Base-by-base conservation (phyloP, 2,329 filamentous ascomycete genomes). In the Aspergillus sp. region DNA sequence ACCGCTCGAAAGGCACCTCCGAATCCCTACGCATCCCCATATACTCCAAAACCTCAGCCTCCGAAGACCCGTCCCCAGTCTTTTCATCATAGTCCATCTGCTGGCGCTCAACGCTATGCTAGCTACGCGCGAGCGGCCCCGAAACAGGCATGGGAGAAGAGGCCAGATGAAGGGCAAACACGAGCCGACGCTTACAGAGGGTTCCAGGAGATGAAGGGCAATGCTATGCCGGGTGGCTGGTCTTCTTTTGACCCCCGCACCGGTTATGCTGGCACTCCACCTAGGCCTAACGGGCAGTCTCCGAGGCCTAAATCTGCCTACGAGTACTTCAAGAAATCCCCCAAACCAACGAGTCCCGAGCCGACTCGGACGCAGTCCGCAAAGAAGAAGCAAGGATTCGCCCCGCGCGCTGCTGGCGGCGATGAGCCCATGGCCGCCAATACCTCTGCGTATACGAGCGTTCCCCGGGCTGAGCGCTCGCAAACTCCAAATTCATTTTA, bases 391-490 rank as follows among this genome's bases (percentile, higher is more conserved):
- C 76, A 79, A 48, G 85, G 84, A 4, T 88, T 87, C 68, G 83
- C 86, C 58, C 85, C 86, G 19, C 80, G 80, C n/a, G 79, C 84
- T 32, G 84, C 84, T 32, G 84, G 82, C n/a, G 84, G 80, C 38
- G 85, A 88, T 67, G 85, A 88, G 66, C 80, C 83, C 38, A 84
- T 84, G 70, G 85, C 85, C 21, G 70, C 74, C 17, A 80, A 80
- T 60, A 82, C 81, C 12, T 81, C 82, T 2, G 80, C 83, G n/a
- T 83, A 83, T 66, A 74, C 72, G 19, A 79, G 70, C 57, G 68
- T 71, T 5, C 68, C 67, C 23, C 70, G 74, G 39, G 66, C 67
- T 45, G 76, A 79, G 57, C 77, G 71, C 63, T 65, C 65, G 23
- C 63, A 69, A 15, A 65, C 65, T 19, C 67, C 76, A 38, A 65